Evolutionary conservation across 1,284 basidiomycete species (phyloP).

Genomic region (Fomitopsis betulina): DNA sequence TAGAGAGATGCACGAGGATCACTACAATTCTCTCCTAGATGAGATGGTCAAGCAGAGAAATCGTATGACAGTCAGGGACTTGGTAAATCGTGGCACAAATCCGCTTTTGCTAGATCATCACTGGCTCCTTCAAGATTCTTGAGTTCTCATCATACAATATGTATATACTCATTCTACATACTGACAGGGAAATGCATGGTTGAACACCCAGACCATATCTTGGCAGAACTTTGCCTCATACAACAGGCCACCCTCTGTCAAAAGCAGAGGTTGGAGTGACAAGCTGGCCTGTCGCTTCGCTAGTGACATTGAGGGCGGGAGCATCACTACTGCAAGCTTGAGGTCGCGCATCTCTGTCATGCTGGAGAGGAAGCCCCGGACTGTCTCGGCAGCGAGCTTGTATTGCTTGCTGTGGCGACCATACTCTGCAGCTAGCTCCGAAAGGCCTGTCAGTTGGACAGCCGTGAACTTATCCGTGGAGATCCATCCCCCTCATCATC

Average conservation of each 20-base stretch:
- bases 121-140: no score
- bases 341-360: conserved; percentile 35
- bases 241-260: no score
- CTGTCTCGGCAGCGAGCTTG: conserved; percentile 34
- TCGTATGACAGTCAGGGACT: conserved; percentile 3
- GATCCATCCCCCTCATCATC: no score
- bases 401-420: conserved; percentile 56
- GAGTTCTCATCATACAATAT: no score
- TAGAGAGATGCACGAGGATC: conserved; percentile 18
- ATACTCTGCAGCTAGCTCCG: conserved; percentile 39
- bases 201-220: no score
- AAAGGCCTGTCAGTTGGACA: conserved; percentile 50
- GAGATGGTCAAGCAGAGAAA: conserved; percentile 31
- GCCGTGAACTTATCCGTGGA: conserved; percentile 50
- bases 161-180: no score
- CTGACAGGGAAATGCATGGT: no score
- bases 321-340: conserved; percentile 52
- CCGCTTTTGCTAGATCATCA: no score
- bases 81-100: conserved; percentile 3
- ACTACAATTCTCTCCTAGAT: conserved; percentile 33
- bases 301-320: conserved; percentile 21
- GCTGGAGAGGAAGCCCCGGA: conserved; percentile 41
- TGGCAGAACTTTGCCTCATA: no score
- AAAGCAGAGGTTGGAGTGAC: conserved; percentile 37
- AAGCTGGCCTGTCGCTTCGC: conserved; percentile 27